Conservation (phyloP, 208 protist genomes). For the Porcisia hertigi region DNA sequence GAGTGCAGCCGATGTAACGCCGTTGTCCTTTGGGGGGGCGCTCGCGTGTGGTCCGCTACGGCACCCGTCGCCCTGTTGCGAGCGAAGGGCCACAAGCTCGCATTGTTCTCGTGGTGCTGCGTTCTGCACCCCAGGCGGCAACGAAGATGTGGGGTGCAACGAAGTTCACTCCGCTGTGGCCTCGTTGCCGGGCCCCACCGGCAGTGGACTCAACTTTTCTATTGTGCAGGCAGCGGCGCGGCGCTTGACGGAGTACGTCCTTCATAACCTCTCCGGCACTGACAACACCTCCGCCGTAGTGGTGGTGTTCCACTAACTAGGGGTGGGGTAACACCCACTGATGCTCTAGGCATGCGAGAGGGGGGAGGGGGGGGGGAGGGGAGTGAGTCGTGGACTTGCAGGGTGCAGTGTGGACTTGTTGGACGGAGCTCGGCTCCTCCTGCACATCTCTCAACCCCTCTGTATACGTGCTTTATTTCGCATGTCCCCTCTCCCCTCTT, state of each 20-base stretch:
- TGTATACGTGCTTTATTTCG: too few species aligned
- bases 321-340: not conserved
- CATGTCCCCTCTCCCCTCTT: too few species aligned
- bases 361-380: not conserved
- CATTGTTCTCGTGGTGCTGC: not conserved
- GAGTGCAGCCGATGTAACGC: not conserved
- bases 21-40: not conserved
- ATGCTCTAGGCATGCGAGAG: not conserved
- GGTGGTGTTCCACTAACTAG: conserved; percentile 36
- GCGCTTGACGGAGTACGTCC: conserved; percentile 43
- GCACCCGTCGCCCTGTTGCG: not conserved
- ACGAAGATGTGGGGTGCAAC: not conserved
- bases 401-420: too few species aligned
- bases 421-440: too few species aligned
- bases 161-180: not conserved
- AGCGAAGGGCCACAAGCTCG: not conserved
- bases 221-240: conserved; percentile 28
- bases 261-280: conserved; percentile 34
- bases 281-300: conserved; percentile 65
- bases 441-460: too few species aligned
- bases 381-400: too few species aligned
- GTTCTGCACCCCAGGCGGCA: conserved; percentile 13
- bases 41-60: conserved; percentile 6
- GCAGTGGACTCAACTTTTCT: not conserved
- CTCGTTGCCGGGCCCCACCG: not conserved